These are phyloP conservation scores for Wickerhamomyces bovis DNA, from an alignment of 805 yeast genomes.

Conservation along the genomic window DNA sequence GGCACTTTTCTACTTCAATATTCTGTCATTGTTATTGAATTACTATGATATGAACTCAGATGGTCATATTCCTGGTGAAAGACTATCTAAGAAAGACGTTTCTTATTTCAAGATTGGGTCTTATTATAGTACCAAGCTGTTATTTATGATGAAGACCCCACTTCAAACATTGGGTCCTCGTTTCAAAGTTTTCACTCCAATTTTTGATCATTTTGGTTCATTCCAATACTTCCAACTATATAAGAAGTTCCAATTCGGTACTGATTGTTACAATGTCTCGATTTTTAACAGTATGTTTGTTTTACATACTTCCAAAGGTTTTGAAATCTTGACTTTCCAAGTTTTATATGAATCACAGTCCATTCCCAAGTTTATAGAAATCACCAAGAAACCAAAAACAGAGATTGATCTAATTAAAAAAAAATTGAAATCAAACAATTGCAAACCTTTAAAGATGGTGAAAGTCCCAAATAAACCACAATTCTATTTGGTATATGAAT, in stretches of 20 bases:
- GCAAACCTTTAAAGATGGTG: slow-evolving; percentile 57
- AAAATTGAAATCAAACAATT: slow-evolving; percentile 30
- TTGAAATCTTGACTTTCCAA: slow-evolving; percentile 57
- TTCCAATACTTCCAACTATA: slow-evolving; percentile 38
- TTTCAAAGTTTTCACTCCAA: slow-evolving; percentile 55
- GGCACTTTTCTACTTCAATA: slow-evolving; percentile 52
- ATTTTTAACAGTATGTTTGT: slow-evolving; percentile 63
- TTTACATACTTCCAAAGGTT: slow-evolving; percentile 60
- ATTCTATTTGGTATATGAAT: slow-evolving; percentile 61
- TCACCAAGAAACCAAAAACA: slow-evolving; percentile 21
- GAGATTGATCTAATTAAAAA: slow-evolving; percentile 35
- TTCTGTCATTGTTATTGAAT: slow-evolving; percentile 57
- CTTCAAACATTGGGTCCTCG: slow-evolving; percentile 33
- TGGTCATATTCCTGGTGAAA: slow-evolving; percentile 38
- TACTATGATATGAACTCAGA: slow-evolving; percentile 39
- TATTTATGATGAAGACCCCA: slow-evolving; percentile 48
- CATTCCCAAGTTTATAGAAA: slow-evolving; percentile 42
- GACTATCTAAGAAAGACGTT: slow-evolving; percentile 46
- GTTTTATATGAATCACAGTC: slow-evolving; percentile 47
- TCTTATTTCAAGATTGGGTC: slow-evolving; percentile 62
- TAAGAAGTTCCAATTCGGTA: slow-evolving; percentile 44
- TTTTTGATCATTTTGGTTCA: slow-evolving; percentile 43
- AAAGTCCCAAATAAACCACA: slow-evolving; percentile 48
- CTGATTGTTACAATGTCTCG: slow-evolving; percentile 55
- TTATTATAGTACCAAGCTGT: slow-evolving; percentile 55